A percentile compares a stretch with the other conserved stretches of the same genome.
Conservation (phyloP, 176 grass and related monocot genomes). For the Oryza punctata region DNA sequence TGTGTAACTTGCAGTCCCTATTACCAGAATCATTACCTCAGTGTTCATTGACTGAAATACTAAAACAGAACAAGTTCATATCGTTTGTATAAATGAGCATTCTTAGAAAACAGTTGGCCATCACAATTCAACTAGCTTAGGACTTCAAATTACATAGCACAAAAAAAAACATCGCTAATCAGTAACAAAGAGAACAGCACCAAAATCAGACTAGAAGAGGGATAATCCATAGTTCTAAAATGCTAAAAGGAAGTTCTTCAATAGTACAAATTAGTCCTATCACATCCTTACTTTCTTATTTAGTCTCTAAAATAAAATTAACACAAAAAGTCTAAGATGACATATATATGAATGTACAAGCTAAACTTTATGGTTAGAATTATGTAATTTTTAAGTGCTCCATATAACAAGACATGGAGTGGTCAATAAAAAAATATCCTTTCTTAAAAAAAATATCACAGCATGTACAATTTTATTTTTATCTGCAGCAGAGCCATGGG, state of each 20-base stretch:
- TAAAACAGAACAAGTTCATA: not conserved
- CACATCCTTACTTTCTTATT: not conserved
- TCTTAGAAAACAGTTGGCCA: not conserved
- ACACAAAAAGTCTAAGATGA: too few species aligned
- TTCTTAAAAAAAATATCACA: too few species aligned
- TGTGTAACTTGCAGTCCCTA: not conserved
- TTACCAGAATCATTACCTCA: constrained; percentile 5
- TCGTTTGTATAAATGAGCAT: not conserved
- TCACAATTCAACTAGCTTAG: not conserved
- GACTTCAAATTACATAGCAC: not conserved
- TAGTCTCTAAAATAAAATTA: not conserved
- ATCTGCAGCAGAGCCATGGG: too few species aligned
- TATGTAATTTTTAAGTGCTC: too few species aligned
- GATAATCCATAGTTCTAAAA: too few species aligned
- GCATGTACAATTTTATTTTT: too few species aligned
- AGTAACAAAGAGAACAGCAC: not conserved
- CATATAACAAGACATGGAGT: too few species aligned
- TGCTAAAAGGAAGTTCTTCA: not conserved
- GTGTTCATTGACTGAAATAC: not conserved
- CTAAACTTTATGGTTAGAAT: too few species aligned
- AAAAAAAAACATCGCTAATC: not conserved
- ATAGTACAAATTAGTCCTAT: not conserved
- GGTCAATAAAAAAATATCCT: too few species aligned
- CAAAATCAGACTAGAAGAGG: not conserved
- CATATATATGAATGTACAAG: too few species aligned